Percentiles rank a stretch among this genome's conserved stretches.
These are phyloP conservation scores for Rhodocollybia butyracea DNA, from an alignment of 768 basidiomycete genomes.

Conservation along the genomic window DNA sequence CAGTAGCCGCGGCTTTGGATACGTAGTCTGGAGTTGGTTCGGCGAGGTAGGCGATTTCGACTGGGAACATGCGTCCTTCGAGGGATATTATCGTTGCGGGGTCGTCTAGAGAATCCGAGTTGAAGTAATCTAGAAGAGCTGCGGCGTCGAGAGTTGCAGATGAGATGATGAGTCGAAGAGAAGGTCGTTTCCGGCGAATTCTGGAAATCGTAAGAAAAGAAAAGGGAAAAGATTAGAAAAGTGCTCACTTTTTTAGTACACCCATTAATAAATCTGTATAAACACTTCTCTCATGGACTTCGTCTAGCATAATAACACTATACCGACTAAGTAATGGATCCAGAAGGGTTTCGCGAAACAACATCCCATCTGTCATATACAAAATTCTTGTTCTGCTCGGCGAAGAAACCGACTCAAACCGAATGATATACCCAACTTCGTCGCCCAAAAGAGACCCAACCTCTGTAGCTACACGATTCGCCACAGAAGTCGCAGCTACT, in stretches of 20 bases:
- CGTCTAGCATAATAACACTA: conserved; percentile 97
- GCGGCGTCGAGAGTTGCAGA: conserved; percentile 95
- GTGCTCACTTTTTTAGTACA: conserved; percentile 81
- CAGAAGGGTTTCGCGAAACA: conserved; percentile 89
- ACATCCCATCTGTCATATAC: conserved; percentile 98
- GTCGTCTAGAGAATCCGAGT: conserved; percentile 51
- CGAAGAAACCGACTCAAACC: conserved; percentile 93
- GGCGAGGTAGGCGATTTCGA: conserved; percentile 85
- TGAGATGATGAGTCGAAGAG: conserved; percentile 88
- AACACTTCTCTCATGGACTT: conserved; percentile 95
- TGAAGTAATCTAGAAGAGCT: conserved; percentile 88
- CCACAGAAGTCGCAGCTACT: conserved; percentile 94
- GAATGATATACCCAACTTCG: conserved; percentile 96
- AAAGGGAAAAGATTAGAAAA: not conserved
- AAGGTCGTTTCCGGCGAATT: conserved; percentile 87
- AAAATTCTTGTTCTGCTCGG: conserved; percentile 86
- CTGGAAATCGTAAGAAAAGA: conserved; percentile 34
- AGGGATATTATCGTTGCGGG: conserved; percentile 85
- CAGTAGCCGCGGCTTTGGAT: conserved; percentile 74
- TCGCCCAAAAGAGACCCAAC: conserved; percentile 87
- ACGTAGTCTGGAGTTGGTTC: conserved; percentile 82
- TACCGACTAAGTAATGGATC: conserved; percentile 92
- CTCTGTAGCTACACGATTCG: conserved; percentile 87
- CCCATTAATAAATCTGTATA: conserved; percentile 94
- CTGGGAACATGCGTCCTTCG: conserved; percentile 93